Percentiles rank a stretch among this genome's conserved stretches.
phyloP scores from a whole-genome alignment of 1,284 basidiomycete species.

The Laetiporus sulphureus region DNA sequence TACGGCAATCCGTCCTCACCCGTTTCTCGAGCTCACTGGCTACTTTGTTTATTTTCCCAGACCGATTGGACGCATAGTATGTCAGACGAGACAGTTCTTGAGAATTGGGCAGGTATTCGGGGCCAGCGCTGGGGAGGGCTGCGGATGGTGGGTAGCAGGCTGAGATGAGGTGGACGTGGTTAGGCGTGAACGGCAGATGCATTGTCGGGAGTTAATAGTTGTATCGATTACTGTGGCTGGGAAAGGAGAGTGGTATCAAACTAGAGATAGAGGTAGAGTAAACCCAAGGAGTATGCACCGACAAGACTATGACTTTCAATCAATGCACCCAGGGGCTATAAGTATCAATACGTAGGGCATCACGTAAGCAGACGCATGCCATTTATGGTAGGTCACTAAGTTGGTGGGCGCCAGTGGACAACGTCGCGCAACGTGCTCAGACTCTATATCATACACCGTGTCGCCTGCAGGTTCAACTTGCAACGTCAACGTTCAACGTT shows the following conservation, averaged over 20 bases:
- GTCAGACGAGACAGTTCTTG: constrained; percentile 90
- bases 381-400: no score
- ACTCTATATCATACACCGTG: no score
- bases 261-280: neutral
- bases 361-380: no score
- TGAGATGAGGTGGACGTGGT: constrained; percentile 82
- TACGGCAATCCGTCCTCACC: constrained; percentile 60
- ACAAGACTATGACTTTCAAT: no score
- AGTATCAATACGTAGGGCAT: no score
- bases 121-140: constrained; percentile 66
- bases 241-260: neutral
- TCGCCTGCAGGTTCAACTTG: no score
- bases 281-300: no score
- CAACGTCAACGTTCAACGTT: no score
- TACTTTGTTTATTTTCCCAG: constrained; percentile 85
- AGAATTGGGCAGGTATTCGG: constrained; percentile 80
- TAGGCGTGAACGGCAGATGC: constrained; percentile 66
- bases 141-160: constrained; percentile 89
- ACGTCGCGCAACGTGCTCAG: no score
- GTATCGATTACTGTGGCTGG: neutral
- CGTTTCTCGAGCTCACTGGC: constrained; percentile 80
- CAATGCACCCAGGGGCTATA: no score
- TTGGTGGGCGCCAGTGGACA: no score
- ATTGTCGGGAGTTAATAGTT: no score
- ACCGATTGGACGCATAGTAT: constrained; percentile 89